Percentiles rank a stretch among this genome's conserved stretches.
Conservation (phyloP, 1,139 yeast species). For the Diutina siamensis region DNA sequence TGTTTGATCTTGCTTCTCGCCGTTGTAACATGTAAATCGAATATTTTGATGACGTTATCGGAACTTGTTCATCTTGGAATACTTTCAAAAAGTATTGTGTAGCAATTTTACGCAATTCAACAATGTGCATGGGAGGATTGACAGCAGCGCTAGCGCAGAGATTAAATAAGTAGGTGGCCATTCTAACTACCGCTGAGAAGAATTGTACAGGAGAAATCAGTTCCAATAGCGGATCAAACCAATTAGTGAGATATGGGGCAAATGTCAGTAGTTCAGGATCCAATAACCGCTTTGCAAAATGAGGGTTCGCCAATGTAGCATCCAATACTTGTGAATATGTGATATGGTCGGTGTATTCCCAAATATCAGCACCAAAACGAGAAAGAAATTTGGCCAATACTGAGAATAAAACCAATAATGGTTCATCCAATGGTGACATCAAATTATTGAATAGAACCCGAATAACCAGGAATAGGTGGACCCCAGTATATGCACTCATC, state of each 20-base stretch:
- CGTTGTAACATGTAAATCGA: neutral
- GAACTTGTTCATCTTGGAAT: neutral
- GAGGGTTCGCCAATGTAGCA: slow-evolving; percentile 24
- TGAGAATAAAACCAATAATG: slow-evolving; percentile 43
- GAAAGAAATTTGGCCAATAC: slow-evolving; percentile 31
- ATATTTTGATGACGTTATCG: neutral
- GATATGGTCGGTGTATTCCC: slow-evolving; percentile 41
- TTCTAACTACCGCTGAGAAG: slow-evolving; percentile 22
- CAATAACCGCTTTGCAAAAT: slow-evolving; percentile 9
- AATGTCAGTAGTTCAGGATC: slow-evolving; percentile 1
- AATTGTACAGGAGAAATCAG: slow-evolving; percentile 11
- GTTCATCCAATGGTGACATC: slow-evolving; percentile 37
- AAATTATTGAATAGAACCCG: slow-evolving; percentile 37
- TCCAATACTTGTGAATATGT: slow-evolving; percentile 37
- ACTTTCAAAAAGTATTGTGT: neutral
- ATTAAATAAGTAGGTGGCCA: slow-evolving; percentile 2
- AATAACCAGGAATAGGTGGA: slow-evolving; percentile 33
- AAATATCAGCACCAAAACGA: slow-evolving; percentile 30
- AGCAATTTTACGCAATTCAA: neutral
- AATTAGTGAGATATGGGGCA: neutral
- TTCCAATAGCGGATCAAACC: neutral
- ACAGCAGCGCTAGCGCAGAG: neutral
- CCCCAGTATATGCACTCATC: slow-evolving; percentile 24
- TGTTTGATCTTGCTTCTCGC: neutral
- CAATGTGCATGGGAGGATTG: neutral